Evolutionary conservation across 768 basidiomycete species (phyloP), one percentile per base, ranked within the genome.

Genomic region (Lactarius tabidus): DNA sequence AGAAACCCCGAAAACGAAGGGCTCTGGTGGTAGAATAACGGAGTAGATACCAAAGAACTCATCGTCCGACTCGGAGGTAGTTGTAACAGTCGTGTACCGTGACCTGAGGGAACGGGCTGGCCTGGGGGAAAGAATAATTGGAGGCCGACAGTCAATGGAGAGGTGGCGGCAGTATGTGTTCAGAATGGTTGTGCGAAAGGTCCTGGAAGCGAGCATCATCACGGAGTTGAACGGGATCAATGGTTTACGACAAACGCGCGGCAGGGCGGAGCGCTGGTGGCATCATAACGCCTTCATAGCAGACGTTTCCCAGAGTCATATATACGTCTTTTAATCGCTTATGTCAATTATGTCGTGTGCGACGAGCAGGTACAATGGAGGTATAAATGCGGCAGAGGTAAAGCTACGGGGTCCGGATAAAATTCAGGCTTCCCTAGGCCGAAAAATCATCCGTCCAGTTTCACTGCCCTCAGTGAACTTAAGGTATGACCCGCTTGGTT

Each of bases 11-110:
- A 82, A 84, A 20, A 86, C 76, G 60, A 82, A 85, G 0, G 87
- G 87, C 68, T 89, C 87, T n/a, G 78, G 73, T 1, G 87, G 89
- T 12, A 89, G 76, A 57, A 90, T 85, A 41, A 90, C 73, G 43
- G 75, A 78, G 75, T 88, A 90, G 18, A 69, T 67, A 20, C 86
- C 86, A 63, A 85, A 84, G 36, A 6, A 39, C 38, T 35, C 48
- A 9, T 26, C 51, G 26, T 8, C 57, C 41, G 29, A 8, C 23
- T 55, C 28, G 26, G 60, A 45, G 33, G 29, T 12, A 3, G 20
- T 41, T 9, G 38, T 26, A 20, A 35, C 14, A 26, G 57, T 59
- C 9, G 41, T 36, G 33, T 43, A 35, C 28, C 17, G 17, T 23
- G 23, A 9, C 2, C 17, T 35, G 31, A 31, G 51, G 4, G 41